These are phyloP conservation scores for Remersonia thermophila DNA, from an alignment of 2,329 filamentous ascomycete genomes.

Conservation along the genomic window DNA sequence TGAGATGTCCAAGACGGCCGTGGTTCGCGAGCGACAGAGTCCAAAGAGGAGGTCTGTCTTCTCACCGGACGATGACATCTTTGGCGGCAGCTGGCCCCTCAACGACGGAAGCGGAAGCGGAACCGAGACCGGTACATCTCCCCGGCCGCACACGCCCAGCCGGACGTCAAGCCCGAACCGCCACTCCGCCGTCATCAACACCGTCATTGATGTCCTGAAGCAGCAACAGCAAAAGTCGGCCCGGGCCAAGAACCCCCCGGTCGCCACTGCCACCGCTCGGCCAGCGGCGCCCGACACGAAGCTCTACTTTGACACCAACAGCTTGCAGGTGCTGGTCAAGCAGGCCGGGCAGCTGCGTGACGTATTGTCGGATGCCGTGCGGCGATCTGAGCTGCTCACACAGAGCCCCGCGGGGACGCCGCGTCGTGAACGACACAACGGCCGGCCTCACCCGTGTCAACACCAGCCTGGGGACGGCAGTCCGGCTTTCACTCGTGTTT, in stretches of 20 bases:
- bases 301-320: slow-evolving; percentile 58
- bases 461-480: slow-evolving; percentile 42
- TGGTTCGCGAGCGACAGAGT: slow-evolving; percentile 41
- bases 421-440: slow-evolving; percentile 29
- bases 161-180: slow-evolving; percentile 18
- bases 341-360: slow-evolving; percentile 48
- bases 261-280: slow-evolving; percentile 21
- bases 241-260: slow-evolving; percentile 24
- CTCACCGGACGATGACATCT: slow-evolving; percentile 54
- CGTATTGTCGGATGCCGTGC: slow-evolving; percentile 45
- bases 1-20: slow-evolving; percentile 36
- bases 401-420: slow-evolving; percentile 43
- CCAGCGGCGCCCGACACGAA: slow-evolving; percentile 32
- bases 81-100: slow-evolving; percentile 39
- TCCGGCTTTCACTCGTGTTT: slow-evolving; percentile 56
- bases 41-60: slow-evolving; percentile 49
- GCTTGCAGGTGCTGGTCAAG: slow-evolving; percentile 53
- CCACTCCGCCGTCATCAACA: slow-evolving; percentile 40
- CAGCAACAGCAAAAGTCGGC: slow-evolving; percentile 33
- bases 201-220: slow-evolving; percentile 53
- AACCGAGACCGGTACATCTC: slow-evolving; percentile 10
- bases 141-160: slow-evolving; percentile 30
- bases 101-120: slow-evolving; percentile 25
- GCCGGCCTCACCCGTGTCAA: slow-evolving; percentile 19
- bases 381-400: slow-evolving; percentile 45